These are phyloP conservation scores for Calonectria pseudoreteaudii DNA, from an alignment of 2,329 filamentous ascomycete genomes.

Conservation along the genomic window DNA sequence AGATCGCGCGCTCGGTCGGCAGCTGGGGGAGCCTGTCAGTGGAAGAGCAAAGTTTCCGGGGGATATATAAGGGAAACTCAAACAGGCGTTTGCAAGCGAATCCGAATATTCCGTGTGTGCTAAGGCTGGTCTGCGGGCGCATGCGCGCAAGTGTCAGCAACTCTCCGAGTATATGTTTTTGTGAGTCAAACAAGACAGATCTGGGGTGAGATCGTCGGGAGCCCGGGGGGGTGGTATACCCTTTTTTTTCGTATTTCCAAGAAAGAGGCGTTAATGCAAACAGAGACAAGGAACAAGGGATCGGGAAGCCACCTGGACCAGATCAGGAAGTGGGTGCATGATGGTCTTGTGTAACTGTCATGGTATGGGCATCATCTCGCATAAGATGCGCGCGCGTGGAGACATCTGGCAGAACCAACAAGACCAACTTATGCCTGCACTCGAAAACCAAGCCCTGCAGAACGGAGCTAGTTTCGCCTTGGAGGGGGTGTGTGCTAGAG, in stretches of 20 bases:
- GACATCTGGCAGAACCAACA: not conserved
- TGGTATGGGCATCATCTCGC: slow-evolving; percentile 4
- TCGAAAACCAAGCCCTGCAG: slow-evolving; percentile 1
- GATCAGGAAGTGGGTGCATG: slow-evolving; percentile 6
- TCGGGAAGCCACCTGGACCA: not conserved
- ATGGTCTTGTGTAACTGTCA: not conserved
- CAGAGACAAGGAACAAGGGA: not conserved
- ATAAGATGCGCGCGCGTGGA: slow-evolving; percentile 15
- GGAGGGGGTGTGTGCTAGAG: slow-evolving; percentile 17
- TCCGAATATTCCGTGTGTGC: not conserved
- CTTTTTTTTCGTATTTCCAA: not conserved
- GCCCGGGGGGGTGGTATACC: not conserved
- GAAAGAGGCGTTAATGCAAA: not conserved
- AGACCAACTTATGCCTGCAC: not conserved
- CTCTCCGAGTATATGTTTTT: not conserved
- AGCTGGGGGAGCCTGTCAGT: not conserved
- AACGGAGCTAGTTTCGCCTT: slow-evolving; percentile 18
- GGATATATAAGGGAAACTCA: not conserved
- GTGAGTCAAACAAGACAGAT: not conserved
- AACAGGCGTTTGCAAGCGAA: not conserved
- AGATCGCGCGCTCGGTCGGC: not conserved
- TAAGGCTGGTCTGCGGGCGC: not conserved
- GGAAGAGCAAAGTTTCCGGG: not conserved
- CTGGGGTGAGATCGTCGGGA: not conserved
- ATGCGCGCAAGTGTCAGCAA: not conserved